Evolutionary conservation across 2,329 filamentous ascomycete species (phyloP), one percentile per base, ranked within the genome.

Genomic region (Fusarium continuum): DNA sequence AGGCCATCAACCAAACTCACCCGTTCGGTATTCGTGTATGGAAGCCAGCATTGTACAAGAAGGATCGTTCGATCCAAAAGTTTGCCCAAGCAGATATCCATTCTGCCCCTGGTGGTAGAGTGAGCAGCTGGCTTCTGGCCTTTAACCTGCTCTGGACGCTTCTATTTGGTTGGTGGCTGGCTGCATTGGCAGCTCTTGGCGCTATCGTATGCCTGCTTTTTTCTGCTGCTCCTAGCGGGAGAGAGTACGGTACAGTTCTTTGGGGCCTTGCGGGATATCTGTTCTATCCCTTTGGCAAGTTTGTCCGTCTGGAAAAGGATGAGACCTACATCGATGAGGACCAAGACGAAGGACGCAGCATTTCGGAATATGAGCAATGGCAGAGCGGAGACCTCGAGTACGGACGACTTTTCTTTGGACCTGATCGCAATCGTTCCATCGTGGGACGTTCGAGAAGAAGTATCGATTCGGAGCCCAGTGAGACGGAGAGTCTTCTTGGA

Each of bases 291-390:
- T 99, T 99, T 75, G 95, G 95, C 66, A 96, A 96, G 72, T 97
- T 96, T 75, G 92, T 99, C 61, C 91, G 93, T 40, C 84, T 99
- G 31, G 90, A 97, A 73, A 91, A 94, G 75, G 95, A 99, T 69
- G 95, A 98, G 73, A 90, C 91, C 36, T 99, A 99, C 73, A 83
- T 92, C 41, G 91, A 97, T 59, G 95, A 99, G 78, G 95, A 99
- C 71, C 88, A 95, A 72, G 93, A 94, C 34, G 95, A 99, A 77
- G 95, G 95, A 17, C 88, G 95, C 72, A 98, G 93, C 79, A 97
- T 99, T 72, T 96, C 92, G 71, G 95, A 99, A 79, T 99, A 99
- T 74, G 95, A 99, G 76, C 93, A 97, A 78, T 99, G 95, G 95
- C 95, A 99, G 79, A 97, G 88, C 73, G 95, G 95, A 45, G 95